Percentiles rank a stretch among this genome's conserved stretches.
phyloP scores from a whole-genome alignment of 1,284 basidiomycete genomes.

The Ustilago hordei region DNA sequence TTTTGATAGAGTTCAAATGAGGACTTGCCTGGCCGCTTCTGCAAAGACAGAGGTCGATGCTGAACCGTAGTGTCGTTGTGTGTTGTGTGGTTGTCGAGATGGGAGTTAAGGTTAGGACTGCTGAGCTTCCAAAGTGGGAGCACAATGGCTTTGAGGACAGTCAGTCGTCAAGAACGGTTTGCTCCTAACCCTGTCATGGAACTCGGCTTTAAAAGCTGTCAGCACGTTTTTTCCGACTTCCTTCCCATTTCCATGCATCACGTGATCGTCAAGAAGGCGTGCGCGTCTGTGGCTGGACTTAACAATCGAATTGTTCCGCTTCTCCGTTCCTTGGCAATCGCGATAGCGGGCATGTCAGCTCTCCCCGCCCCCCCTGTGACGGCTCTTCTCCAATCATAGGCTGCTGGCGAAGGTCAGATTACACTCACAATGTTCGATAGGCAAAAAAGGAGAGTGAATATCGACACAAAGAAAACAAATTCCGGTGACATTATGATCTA shows the following conservation, averaged over 20 bases:
- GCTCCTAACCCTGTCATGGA: constrained; percentile 1
- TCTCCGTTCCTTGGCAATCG: not conserved
- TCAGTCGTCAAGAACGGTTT: not conserved
- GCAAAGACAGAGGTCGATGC: not conserved
- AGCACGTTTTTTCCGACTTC: constrained; percentile 5
- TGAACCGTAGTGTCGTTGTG: not conserved
- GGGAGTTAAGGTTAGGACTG: not conserved
- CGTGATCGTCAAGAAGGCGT: too few species aligned
- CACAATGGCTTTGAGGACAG: not conserved
- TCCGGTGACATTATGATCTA: constrained; percentile 12
- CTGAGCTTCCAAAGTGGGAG: constrained; percentile 2
- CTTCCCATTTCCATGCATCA: not conserved
- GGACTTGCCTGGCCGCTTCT: not conserved
- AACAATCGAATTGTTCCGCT: not conserved
- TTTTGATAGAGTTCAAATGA: not conserved
- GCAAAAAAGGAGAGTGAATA: constrained; percentile 1
- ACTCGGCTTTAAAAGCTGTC: constrained; percentile 10
- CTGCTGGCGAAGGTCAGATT: not conserved
- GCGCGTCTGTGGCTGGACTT: too few species aligned
- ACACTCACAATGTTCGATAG: not conserved
- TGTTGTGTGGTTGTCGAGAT: not conserved
- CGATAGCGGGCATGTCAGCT: not conserved
- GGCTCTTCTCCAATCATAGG: not conserved
- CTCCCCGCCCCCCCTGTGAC: not conserved
- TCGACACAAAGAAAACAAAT: constrained; percentile 2